phyloP scores from a whole-genome alignment of 345 rosid genomes.

The Eucalyptus polybractea region DNA sequence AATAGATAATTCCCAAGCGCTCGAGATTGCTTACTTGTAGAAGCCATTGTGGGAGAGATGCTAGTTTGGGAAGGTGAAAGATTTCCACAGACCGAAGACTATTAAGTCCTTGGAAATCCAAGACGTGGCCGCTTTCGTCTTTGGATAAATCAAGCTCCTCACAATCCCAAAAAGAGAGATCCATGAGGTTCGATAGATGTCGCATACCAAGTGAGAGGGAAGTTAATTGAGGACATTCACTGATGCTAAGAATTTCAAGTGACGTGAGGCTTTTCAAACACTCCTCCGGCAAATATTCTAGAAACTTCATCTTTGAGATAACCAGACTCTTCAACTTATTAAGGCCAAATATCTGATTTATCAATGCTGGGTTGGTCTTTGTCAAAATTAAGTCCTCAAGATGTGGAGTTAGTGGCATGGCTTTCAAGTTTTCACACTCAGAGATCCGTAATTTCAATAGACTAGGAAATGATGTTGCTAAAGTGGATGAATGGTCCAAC shows the following conservation, averaged over 20 bases:
- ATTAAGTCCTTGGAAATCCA: too few relatives aligned
- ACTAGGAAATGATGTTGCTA: neutral
- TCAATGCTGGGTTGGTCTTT: fast-evolving
- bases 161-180: too few relatives aligned
- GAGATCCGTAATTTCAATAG: neutral
- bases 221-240: too few relatives aligned
- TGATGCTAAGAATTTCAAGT: neutral
- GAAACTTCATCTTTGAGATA: too few relatives aligned
- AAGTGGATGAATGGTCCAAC: neutral
- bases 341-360: too few relatives aligned
- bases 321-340: too few relatives aligned
- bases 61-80: too few relatives aligned
- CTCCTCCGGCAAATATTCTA: too few relatives aligned
- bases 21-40: neutral
- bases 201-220: too few relatives aligned
- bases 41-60: neutral
- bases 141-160: too few relatives aligned
- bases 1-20: neutral
- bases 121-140: fast-evolving
- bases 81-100: too few relatives aligned
- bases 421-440: neutral
- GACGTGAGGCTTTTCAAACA: neutral
- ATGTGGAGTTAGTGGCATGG: neutral
- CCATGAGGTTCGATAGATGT: too few relatives aligned
- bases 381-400: neutral